phyloP scores from a whole-genome alignment of 768 basidiomycete genomes.

The Boletus pseudopeckii region DNA sequence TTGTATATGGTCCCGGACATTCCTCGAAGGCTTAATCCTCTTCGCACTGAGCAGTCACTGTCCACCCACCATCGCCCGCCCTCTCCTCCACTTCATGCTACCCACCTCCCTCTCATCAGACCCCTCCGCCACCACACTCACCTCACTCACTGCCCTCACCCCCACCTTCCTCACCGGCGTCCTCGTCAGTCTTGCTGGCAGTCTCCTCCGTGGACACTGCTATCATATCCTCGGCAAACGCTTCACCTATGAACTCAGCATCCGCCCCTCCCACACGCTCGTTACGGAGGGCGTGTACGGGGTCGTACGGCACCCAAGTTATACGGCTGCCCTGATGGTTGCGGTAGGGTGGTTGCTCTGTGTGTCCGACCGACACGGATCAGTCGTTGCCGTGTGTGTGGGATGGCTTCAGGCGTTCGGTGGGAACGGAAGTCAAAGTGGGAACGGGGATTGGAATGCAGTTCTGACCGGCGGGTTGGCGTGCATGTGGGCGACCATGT shows the following conservation, averaged over 20 bases:
- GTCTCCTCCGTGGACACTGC: conserved; percentile 14
- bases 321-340: conserved; percentile 6
- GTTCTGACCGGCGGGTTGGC: neutral
- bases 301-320: conserved; percentile 31
- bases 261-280: conserved; percentile 21
- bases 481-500: neutral
- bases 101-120: neutral
- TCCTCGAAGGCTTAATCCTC: conserved; percentile 4
- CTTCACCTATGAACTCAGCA: conserved; percentile 26
- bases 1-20: neutral
- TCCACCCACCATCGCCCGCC: neutral
- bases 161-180: conserved; percentile 10
- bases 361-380: neutral
- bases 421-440: neutral
- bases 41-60: neutral
- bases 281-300: conserved; percentile 26
- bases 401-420: neutral
- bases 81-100: neutral
- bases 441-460: neutral
- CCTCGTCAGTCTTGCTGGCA: neutral
- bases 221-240: conserved; percentile 17
- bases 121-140: conserved; percentile 3
- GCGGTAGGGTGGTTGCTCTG: conserved; percentile 2
- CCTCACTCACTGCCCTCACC: conserved; percentile 5
- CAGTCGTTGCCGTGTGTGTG: neutral